Conservation (phyloP, 1,284 basidiomycete genomes). For the Blastosporella zonata region DNA sequence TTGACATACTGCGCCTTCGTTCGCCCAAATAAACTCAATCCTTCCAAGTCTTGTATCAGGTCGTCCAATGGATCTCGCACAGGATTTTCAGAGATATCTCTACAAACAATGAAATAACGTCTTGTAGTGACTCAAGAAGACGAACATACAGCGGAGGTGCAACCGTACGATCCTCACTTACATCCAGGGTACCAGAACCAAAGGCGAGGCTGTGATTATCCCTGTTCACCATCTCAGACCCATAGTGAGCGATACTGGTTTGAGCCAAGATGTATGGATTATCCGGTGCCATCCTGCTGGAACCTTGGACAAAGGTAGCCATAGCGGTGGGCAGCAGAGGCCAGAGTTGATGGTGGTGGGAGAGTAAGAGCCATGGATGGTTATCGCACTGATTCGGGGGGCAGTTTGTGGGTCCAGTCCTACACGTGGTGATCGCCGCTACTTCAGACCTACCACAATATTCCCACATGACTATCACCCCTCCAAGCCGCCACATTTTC, state of each 20-base stretch:
- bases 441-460: not conserved
- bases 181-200: not conserved
- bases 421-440: slow-evolving; percentile 4
- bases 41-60: not conserved
- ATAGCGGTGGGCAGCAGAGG: not conserved
- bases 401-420: slow-evolving; percentile 2
- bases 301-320: not conserved
- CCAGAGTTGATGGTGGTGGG: not conserved
- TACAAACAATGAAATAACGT: not conserved
- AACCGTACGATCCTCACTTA: not conserved
- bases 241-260: not conserved
- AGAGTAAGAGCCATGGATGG: slow-evolving; percentile 1
- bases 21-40: slow-evolving; percentile 5
- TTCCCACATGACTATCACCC: not conserved
- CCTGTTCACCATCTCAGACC: not conserved
- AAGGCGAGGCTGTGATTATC: not conserved
- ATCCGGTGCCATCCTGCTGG: not conserved
- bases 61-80: not conserved
- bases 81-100: not conserved
- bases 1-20: slow-evolving; percentile 9
- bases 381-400: slow-evolving; percentile 8
- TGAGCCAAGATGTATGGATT: not conserved
- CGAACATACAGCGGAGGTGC: not conserved
- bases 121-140: not conserved
- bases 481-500: not conserved